A percentile compares a stretch with the other conserved stretches of the same genome.
Evolutionary conservation across 768 basidiomycete species (phyloP).

Genomic region (Filobasidium wieringae): DNA sequence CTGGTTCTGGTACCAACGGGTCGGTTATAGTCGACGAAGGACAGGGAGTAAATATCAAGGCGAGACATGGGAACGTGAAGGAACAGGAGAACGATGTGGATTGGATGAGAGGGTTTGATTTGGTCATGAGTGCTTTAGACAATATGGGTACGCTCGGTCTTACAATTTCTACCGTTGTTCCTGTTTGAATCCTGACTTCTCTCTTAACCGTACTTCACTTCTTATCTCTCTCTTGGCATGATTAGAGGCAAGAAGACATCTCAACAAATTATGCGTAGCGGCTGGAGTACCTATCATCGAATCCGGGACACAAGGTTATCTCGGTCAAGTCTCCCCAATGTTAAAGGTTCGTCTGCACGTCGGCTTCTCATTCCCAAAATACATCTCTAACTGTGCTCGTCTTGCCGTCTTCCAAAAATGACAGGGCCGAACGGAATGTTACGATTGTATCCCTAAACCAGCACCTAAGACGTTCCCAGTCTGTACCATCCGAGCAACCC

Average conservation of each 20-base stretch:
- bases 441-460: slow-evolving; percentile 87
- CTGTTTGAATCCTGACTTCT: not conserved
- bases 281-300: slow-evolving; percentile 82
- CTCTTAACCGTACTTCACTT: too few species aligned
- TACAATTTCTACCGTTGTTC: not conserved
- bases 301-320: slow-evolving; percentile 90
- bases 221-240: too few species aligned
- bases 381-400: not conserved
- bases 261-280: slow-evolving; percentile 96
- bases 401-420: too few species aligned
- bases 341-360: slow-evolving; percentile 51
- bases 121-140: slow-evolving; percentile 90
- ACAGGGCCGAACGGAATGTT: slow-evolving; percentile 87
- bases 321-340: slow-evolving; percentile 92
- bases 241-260: slow-evolving; percentile 84
- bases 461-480: slow-evolving; percentile 92
- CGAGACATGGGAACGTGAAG: slow-evolving; percentile 92
- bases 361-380: not conserved
- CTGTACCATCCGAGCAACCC: slow-evolving; percentile 93
- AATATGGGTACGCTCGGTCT: slow-evolving; percentile 61
- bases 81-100: slow-evolving; percentile 74
- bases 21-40: slow-evolving; percentile 50
- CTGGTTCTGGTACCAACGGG: slow-evolving; percentile 60
- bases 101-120: slow-evolving; percentile 83
- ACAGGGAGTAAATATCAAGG: slow-evolving; percentile 73